Evolutionary conservation across 192 early-diverging fungal genomes (phyloP).

Genomic region (Coemansia sp.): DNA sequence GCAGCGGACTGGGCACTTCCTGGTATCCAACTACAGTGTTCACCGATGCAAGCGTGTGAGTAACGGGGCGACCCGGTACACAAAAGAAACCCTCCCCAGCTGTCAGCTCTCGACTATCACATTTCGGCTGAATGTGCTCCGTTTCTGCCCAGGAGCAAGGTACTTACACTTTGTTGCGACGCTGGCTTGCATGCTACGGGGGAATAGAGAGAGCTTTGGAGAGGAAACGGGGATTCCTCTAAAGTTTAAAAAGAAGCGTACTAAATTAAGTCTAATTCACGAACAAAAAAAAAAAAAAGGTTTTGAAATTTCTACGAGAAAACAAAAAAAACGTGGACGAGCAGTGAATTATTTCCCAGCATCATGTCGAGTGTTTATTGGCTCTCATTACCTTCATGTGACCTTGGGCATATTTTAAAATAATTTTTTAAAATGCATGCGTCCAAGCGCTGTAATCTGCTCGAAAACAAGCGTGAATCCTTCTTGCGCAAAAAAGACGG

Average conservation of each 20-base stretch:
- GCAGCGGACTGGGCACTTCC: conserved; percentile 14
- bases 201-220: not conserved
- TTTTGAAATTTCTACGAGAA: conserved; percentile 9
- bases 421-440: not conserved
- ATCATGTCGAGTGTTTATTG: not conserved
- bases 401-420: too few species aligned
- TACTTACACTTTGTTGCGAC: conserved; percentile 13
- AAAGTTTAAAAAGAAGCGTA: conserved; percentile 4
- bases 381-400: too few species aligned
- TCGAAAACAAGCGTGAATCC: not conserved
- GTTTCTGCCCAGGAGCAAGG: not conserved
- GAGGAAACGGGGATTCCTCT: not conserved
- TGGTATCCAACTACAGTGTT: conserved; percentile 23
- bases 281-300: conserved; percentile 1
- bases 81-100: not conserved
- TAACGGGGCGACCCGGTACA: not conserved
- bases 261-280: conserved; percentile 5
- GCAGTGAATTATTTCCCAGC: too few species aligned
- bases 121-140: not conserved
- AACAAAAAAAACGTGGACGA: conserved; percentile 7
- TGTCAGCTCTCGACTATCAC: not conserved
- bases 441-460: not conserved
- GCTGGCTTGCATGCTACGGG: conserved; percentile 3
- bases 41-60: not conserved
- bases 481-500: not conserved